Percentiles rank a stretch among this genome's conserved stretches.
phyloP scores from a whole-genome alignment of 352 stramenopile species.

The Globisporangium polare region DNA sequence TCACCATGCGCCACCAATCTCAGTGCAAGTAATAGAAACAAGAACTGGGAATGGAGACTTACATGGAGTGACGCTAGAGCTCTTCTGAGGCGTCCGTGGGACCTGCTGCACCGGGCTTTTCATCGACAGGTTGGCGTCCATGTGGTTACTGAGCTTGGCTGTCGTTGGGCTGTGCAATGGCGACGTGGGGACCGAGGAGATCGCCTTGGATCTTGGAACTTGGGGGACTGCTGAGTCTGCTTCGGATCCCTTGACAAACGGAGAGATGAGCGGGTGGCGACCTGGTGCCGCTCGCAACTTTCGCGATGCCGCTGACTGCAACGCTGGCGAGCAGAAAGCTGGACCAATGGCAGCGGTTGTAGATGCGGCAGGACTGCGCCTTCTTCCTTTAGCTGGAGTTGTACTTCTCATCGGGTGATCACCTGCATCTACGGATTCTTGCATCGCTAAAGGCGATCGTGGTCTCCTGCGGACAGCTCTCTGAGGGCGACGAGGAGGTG shows the following conservation, averaged over 20 bases:
- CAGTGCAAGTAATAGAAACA: no score
- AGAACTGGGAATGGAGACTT: background rate
- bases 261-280: slow-evolving; percentile 13
- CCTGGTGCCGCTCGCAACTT: slow-evolving; percentile 5
- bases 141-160: slow-evolving; percentile 27
- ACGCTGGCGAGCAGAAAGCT: slow-evolving; percentile 5
- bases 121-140: slow-evolving; percentile 38
- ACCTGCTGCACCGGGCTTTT: slow-evolving; percentile 21
- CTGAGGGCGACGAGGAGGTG: slow-evolving; percentile 11
- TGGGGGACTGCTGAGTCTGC: background rate
- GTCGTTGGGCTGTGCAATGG: slow-evolving; percentile 40
- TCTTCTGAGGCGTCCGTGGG: slow-evolving; percentile 9
- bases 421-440: background rate
- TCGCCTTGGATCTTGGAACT: slow-evolving; percentile 1
- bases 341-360: background rate
- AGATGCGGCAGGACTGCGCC: background rate
- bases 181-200: slow-evolving; percentile 15
- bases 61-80: slow-evolving; percentile 13
- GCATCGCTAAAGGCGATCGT: background rate
- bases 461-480: background rate
- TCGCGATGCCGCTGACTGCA: background rate
- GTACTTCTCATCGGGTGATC: background rate
- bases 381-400: background rate
- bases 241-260: slow-evolving; percentile 11
- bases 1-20: background rate